Evolutionary conservation across 768 basidiomycete species (phyloP).

Genomic region (Suillus subaureus): DNA sequence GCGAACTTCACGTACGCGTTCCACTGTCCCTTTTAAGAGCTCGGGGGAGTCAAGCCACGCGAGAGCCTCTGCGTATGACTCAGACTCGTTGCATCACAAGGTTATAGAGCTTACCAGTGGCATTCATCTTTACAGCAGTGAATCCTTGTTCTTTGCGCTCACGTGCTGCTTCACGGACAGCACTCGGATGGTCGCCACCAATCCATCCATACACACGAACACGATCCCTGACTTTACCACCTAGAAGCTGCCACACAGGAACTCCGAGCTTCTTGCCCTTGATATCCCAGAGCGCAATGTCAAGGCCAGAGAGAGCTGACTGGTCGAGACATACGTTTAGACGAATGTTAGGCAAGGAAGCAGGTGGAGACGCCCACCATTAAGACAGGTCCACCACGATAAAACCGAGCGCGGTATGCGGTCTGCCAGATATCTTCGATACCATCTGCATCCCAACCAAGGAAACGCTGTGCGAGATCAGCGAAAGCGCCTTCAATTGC

Average conservation of each 20-base stretch:
- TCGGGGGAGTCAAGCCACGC: slow-evolving; percentile 66
- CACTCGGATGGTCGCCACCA: slow-evolving; percentile 46
- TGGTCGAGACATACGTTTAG: slow-evolving; percentile 15
- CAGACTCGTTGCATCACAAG: slow-evolving; percentile 8
- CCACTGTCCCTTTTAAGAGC: slow-evolving; percentile 50
- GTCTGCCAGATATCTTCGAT: slow-evolving; percentile 78
- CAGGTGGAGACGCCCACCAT: slow-evolving; percentile 45
- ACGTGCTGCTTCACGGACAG: slow-evolving; percentile 54
- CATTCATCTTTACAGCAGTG: slow-evolving; percentile 76
- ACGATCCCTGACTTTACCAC: slow-evolving; percentile 65
- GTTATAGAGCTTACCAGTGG: slow-evolving; percentile 41
- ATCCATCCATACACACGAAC: slow-evolving; percentile 65
- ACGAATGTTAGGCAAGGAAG: not conserved
- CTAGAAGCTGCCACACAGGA: slow-evolving; percentile 65
- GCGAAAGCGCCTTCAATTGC: slow-evolving; percentile 68
- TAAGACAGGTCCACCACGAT: slow-evolving; percentile 69
- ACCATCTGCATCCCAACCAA: slow-evolving; percentile 60
- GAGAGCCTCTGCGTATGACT: slow-evolving; percentile 28
- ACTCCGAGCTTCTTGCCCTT: slow-evolving; percentile 77
- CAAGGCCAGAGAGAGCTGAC: slow-evolving; percentile 60
- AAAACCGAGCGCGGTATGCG: slow-evolving; percentile 69
- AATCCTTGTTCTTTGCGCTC: slow-evolving; percentile 63
- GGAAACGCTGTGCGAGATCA: slow-evolving; percentile 61
- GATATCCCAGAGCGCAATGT: slow-evolving; percentile 78
- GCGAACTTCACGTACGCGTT: slow-evolving; percentile 54